Conservation (phyloP, 148 eudicot genomes). For the Arctostaphylos glauca region DNA sequence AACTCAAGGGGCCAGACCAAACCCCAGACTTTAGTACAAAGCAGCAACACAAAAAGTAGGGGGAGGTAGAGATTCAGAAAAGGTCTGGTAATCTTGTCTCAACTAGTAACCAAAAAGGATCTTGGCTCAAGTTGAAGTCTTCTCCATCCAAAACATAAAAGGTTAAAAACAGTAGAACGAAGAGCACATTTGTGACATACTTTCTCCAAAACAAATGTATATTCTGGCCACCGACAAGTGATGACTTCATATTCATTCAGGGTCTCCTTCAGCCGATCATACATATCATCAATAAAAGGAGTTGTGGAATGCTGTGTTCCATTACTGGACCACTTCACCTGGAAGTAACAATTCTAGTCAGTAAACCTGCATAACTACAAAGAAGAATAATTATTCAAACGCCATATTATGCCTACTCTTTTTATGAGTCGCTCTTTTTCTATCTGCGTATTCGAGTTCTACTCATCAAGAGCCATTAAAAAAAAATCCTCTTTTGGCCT, state of each 20-base stretch:
- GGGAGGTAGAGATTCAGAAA: no score
- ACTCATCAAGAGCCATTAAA: conserved; percentile 1
- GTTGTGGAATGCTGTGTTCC: conserved; percentile 64
- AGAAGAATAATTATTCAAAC: not conserved
- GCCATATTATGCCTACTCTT: not conserved
- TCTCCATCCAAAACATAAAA: not conserved
- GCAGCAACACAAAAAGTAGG: not conserved
- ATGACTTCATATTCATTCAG: conserved; percentile 73
- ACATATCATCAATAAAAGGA: conserved; percentile 84
- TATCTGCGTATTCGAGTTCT: not conserved
- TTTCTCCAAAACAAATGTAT: conserved; percentile 71
- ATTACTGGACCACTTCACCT: conserved; percentile 74
- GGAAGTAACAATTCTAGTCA: conserved; percentile 18
- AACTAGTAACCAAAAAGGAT: not conserved
- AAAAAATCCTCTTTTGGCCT: not conserved
- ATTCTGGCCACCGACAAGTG: conserved; percentile 91
- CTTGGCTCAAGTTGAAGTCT: not conserved
- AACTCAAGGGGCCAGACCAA: not conserved
- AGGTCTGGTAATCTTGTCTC: not conserved
- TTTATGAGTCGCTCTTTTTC: not conserved
- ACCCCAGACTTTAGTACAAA: not conserved
- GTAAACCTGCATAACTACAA: not conserved
- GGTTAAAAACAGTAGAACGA: not conserved
- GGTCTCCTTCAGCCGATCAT: conserved; percentile 60
- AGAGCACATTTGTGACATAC: conserved; percentile 36